Conservation (phyloP, 2,329 filamentous ascomycete genomes). For the Colletotrichum falcatum region DNA sequence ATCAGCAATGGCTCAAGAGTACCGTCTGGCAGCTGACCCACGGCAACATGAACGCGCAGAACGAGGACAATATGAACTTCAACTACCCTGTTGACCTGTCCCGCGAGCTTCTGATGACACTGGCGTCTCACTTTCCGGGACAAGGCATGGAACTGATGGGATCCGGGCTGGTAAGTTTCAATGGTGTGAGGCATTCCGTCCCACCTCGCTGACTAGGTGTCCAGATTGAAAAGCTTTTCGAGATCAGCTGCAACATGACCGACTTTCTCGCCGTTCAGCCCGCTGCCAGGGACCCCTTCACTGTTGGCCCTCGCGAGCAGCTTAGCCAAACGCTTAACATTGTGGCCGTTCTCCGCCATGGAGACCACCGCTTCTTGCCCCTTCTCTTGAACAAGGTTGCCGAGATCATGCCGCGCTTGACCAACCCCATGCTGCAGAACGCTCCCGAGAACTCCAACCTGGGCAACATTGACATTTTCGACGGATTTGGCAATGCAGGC, state of each 20-base stretch:
- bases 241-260: slow-evolving; percentile 78
- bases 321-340: slow-evolving; percentile 77
- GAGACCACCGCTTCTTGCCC: slow-evolving; percentile 81
- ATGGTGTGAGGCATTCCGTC: not conserved
- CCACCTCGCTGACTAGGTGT: not conserved
- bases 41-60: slow-evolving; percentile 59
- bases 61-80: slow-evolving; percentile 69
- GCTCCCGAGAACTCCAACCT: slow-evolving; percentile 67
- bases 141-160: slow-evolving; percentile 81
- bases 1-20: slow-evolving; percentile 75
- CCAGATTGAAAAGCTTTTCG: slow-evolving; percentile 83
- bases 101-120: slow-evolving; percentile 70
- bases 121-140: slow-evolving; percentile 78
- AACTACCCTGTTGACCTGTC: slow-evolving; percentile 73
- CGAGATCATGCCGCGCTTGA: slow-evolving; percentile 74
- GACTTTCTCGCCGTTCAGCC: slow-evolving; percentile 78
- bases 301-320: slow-evolving; percentile 77
- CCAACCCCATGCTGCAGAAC: slow-evolving; percentile 70
- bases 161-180: slow-evolving; percentile 73
- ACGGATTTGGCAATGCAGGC: slow-evolving; percentile 73
- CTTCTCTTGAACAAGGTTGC: slow-evolving; percentile 81
- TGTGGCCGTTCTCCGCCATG: slow-evolving; percentile 77
- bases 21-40: slow-evolving; percentile 73
- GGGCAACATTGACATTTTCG: slow-evolving; percentile 71
- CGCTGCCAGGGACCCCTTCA: slow-evolving; percentile 70